Conservation (phyloP, 2,329 filamentous ascomycete genomes). For the Paraphoma chrysanthemicola region DNA sequence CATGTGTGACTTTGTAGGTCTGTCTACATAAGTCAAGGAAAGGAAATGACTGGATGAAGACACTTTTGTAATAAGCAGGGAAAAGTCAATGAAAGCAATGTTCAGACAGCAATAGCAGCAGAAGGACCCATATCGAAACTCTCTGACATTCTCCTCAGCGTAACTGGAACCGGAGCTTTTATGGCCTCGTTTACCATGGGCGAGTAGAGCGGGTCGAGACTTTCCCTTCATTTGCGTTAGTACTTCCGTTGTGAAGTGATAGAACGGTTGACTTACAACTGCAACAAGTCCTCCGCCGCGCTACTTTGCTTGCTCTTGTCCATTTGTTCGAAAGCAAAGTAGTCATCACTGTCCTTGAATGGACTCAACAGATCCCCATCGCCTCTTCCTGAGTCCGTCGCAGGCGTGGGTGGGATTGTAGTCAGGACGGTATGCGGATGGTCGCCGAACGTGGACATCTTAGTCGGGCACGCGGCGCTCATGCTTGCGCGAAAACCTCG, state of each 20-base stretch:
- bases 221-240: conserved; percentile 29
- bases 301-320: conserved; percentile 17
- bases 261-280: conserved; percentile 26
- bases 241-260: background rate
- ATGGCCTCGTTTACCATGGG: conserved; percentile 20
- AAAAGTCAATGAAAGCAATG: background rate
- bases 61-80: background rate
- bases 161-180: conserved; percentile 25
- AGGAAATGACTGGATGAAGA: background rate
- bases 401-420: conserved; percentile 52
- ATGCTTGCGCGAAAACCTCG: conserved; percentile 35
- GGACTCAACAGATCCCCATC: conserved; percentile 35
- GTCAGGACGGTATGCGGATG: conserved; percentile 42
- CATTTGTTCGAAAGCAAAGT: conserved; percentile 34
- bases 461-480: conserved; percentile 48
- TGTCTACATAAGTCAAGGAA: background rate
- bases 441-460: conserved; percentile 42
- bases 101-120: conserved; percentile 14
- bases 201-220: conserved; percentile 38
- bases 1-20: too few species aligned
- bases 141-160: conserved; percentile 30
- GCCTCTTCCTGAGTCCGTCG: conserved; percentile 19
- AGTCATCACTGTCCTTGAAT: conserved; percentile 45
- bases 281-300: conserved; percentile 27
- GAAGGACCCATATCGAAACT: conserved; percentile 23